Evolutionary conservation across 164 flowering plant genomes (phyloP), one percentile per base, ranked within the genome.

Genomic region (Piper betle): DNA sequence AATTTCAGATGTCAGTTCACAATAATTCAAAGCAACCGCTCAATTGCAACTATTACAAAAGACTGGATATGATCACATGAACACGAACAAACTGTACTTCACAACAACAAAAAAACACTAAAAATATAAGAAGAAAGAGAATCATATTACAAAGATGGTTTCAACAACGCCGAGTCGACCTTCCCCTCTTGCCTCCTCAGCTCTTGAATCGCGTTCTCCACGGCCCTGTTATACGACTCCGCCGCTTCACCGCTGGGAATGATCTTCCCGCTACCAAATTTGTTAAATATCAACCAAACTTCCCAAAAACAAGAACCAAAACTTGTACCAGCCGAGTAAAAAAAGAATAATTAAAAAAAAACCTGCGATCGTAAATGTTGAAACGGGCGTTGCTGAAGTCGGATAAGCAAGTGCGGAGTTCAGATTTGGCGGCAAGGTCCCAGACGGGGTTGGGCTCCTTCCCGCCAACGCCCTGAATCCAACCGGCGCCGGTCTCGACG

Each of bases 391-490:
- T 84, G 71, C 85, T 88, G 67, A 87, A 89, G 60, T 92, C 98
- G 38, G 96, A 92, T 64, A 78, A 82, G 70, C 80, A 77, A n/a
- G 96, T 89, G 4, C 88, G 83, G 60, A 89, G 84, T n/a, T 69
- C 76, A 0, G 77, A 68, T 40, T 74, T 55, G 12, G 59, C 16
- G 11, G 93, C 96, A 52, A 92, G 81, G 52, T 89, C 93, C 96
- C 93, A 89, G 48, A 92, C 82, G 1, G 98, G 98, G 55, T 92
- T 92, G 19, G 84, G 63, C 65, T 80, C 75, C 64, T 76, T 75
- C 17, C 98, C 98, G 2, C 95, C 96, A 39, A 89, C 95, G 17
- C 98, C 96, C 67, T 75, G 81, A 38, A 92, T 80, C 98, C 98
- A 92, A 42, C 96, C 91, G 15, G 98, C 98, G 4, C 98, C 98